These are phyloP conservation scores for Scolecobasidium constrictum DNA, from an alignment of 2,329 filamentous ascomycete species.

Conservation along the genomic window DNA sequence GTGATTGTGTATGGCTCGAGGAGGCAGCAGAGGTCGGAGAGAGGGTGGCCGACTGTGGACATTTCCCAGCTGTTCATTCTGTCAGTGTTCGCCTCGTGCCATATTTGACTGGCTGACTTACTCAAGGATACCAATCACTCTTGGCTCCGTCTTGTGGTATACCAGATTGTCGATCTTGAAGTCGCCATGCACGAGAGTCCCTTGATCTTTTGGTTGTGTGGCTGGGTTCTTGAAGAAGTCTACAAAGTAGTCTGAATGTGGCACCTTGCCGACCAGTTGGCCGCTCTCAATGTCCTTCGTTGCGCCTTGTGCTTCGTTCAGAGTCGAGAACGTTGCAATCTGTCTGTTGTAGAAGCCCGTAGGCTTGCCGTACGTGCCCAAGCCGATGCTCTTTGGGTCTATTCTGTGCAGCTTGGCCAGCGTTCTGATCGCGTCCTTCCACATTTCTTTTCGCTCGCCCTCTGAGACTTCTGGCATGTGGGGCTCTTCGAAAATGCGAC, in stretches of 20 bases:
- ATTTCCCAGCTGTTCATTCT: constrained; percentile 59
- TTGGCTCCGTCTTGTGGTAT: constrained; percentile 70
- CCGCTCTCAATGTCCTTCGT: constrained; percentile 62
- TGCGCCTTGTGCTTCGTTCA: constrained; percentile 61
- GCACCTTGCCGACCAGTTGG: constrained; percentile 62
- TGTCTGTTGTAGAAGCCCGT: constrained; percentile 70
- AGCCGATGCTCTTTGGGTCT: constrained; percentile 48
- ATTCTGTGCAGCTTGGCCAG: constrained; percentile 71
- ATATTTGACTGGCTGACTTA: constrained; percentile 24
- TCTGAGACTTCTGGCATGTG: constrained; percentile 57
- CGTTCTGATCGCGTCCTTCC: constrained; percentile 63
- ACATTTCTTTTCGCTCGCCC: constrained; percentile 57
- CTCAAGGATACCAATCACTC: constrained; percentile 81
- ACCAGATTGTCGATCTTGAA: constrained; percentile 57
- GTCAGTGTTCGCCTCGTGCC: neutral
- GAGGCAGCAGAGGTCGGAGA: constrained; percentile 75
- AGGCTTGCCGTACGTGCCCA: constrained; percentile 58
- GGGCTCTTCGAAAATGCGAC: constrained; percentile 77
- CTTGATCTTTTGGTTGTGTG: constrained; percentile 60
- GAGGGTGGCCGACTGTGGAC: constrained; percentile 80
- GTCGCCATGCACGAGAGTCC: constrained; percentile 76
- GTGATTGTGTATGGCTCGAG: constrained; percentile 27
- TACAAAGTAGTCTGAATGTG: constrained; percentile 64
- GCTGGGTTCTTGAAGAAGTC: constrained; percentile 56
- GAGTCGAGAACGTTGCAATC: constrained; percentile 62